Conservation (phyloP, 208 protist species). For the Trypanosoma congolense region DNA sequence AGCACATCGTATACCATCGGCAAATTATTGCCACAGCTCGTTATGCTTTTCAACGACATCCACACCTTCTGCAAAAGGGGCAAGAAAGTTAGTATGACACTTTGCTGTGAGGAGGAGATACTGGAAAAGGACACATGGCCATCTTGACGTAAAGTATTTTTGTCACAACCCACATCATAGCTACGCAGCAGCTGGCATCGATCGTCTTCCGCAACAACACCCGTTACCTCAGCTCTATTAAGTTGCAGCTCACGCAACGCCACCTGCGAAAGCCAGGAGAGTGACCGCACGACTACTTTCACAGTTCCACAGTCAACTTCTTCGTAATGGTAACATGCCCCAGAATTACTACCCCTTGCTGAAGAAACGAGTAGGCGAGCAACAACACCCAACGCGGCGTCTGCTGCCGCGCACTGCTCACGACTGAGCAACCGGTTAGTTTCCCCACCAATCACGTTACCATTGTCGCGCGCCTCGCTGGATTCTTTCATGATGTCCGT, state of each 20-base stretch:
- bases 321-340: conserved; percentile 60
- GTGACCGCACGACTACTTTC: conserved; percentile 39
- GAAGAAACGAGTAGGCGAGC: conserved; percentile 42
- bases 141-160: background rate
- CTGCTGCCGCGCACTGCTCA: conserved; percentile 30
- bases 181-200: background rate
- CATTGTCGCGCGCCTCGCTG: background rate
- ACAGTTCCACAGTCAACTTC: conserved; percentile 36
- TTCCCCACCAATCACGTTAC: conserved; percentile 1
- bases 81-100: conserved; percentile 51
- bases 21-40: conserved; percentile 41
- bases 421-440: background rate
- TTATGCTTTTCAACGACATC: conserved; percentile 52
- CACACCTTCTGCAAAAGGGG: conserved; percentile 76
- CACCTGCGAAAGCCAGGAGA: conserved; percentile 35
- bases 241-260: conserved; percentile 47
- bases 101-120: conserved; percentile 38
- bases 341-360: conserved; percentile 46
- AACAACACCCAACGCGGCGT: conserved; percentile 53
- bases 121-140: conserved; percentile 23
- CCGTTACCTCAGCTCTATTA: conserved; percentile 17
- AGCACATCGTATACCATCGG: conserved; percentile 65
- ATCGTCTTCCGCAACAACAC: too few species aligned
- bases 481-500: conserved; percentile 28
- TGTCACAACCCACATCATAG: background rate